Conservation (phyloP, 2,329 filamentous ascomycete genomes). For the Neonectria hederae region DNA sequence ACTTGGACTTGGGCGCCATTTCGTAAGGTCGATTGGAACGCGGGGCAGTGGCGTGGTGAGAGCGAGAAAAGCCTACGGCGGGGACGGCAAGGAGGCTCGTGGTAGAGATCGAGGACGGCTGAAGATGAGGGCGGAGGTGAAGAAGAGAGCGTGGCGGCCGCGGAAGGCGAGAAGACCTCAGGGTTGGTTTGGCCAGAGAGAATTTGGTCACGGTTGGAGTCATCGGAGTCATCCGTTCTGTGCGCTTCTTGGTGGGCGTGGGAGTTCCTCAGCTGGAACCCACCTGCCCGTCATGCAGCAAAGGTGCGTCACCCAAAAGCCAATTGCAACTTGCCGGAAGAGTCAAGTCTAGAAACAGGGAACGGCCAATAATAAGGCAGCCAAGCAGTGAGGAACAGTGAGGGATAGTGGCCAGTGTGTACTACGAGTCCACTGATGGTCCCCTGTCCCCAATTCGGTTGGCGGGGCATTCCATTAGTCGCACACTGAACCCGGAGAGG, state of each 20-base stretch:
- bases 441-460: conserved; percentile 4
- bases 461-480: neutral
- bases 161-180: conserved; percentile 26
- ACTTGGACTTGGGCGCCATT: conserved; percentile 46
- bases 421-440: conserved; percentile 1
- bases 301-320: conserved; percentile 20
- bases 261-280: conserved; percentile 33
- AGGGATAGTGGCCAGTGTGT: neutral
- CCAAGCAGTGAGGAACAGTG: neutral
- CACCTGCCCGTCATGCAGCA: conserved; percentile 37
- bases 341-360: conserved; percentile 5
- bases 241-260: conserved; percentile 29
- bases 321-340: conserved; percentile 22
- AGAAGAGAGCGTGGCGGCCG: conserved; percentile 17
- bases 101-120: conserved; percentile 9
- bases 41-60: conserved; percentile 40
- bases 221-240: conserved; percentile 41
- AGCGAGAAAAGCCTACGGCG: conserved; percentile 36
- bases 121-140: conserved; percentile 2
- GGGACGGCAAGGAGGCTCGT: conserved; percentile 31
- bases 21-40: conserved; percentile 31
- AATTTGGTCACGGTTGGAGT: conserved; percentile 40
- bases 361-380: conserved; percentile 13
- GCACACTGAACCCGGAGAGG: neutral
- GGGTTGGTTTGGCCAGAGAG: conserved; percentile 31